Evolutionary conservation across 441 rosid species (phyloP), one percentile per base, ranked within the genome.

Genomic region (Euphorbia schlechtendalii): DNA sequence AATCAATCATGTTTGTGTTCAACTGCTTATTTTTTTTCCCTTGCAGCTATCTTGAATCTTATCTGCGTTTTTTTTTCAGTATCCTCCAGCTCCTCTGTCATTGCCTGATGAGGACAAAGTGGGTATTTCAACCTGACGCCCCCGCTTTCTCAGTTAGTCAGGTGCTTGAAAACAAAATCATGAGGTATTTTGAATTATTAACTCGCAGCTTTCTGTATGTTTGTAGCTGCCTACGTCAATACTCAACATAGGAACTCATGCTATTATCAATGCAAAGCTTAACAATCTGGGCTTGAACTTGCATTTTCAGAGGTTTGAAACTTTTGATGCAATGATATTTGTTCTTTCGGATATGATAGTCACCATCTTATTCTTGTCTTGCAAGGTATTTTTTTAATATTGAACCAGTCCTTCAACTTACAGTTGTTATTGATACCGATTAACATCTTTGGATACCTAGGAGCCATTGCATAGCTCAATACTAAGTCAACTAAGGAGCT

Each of bases 381-480:
- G 30, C 30, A 27, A 27, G 30, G 30, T n/a, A n/a, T n/a, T 27
- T 27, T 27, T 4, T 27, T 27, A 27, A 27, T 27, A 27, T 27
- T 27, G 30, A 4, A 27, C 30, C 30, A 27, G 30, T 27, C 30
- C 30, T 27, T 27, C 30, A 27, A 27, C 65, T 43, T 73, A 21
- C 11, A 4, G 51, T 66, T 36, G 0, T 24, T 13, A 45, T 8
- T 64, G 63, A 55, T 59, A 20, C 51, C 64, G 51, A 22, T 3
- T 22, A 24, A 25, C 55, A 20, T 68, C 61, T 70, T 2, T 70
- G 71, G 54, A 74, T 70, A 79, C 52, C 62, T 69, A 96, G 99
- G 99, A 96, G 77, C 99, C 98, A 13, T 71, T 96, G 72, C 97
- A 96, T 30, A 78, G 81, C 75, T 92, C 96, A n/a, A 88, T 96